Evolutionary conservation across 306 rosid genomes (phyloP).

Genomic region (Parietaria judaica): DNA sequence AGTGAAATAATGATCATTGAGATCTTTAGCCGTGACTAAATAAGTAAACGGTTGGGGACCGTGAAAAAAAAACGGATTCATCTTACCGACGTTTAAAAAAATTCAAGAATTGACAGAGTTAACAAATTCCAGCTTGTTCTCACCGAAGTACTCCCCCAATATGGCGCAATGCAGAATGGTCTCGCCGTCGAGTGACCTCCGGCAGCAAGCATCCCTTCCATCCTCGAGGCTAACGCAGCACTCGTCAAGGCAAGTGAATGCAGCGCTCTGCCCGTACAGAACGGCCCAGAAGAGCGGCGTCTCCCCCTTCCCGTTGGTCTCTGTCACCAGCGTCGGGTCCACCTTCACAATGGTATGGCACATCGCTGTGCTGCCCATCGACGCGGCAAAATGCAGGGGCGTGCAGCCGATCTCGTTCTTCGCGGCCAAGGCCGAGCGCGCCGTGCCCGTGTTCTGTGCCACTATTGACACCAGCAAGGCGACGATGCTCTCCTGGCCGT

Average conservation of each 20-base stretch:
- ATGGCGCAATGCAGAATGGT: conserved; percentile 45
- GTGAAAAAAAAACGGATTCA: too few species aligned
- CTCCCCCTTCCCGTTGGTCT: background rate
- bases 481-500: background rate
- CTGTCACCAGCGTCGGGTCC: background rate
- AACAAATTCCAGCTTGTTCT: background rate
- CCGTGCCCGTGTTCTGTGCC: background rate
- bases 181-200: conserved; percentile 25
- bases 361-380: background rate
- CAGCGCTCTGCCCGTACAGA: background rate
- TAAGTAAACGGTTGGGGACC: too few species aligned
- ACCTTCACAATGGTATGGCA: background rate
- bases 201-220: background rate
- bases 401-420: background rate
- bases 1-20: too few species aligned
- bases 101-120: too few species aligned
- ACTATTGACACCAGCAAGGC: background rate
- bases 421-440: background rate
- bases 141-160: conserved; percentile 17
- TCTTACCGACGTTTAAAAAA: too few species aligned
- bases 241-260: background rate
- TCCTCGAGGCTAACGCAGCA: background rate
- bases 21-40: too few species aligned
- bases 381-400: background rate
- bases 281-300: conserved; percentile 4